Evolutionary conservation across 2,329 filamentous ascomycete species (phyloP).

Genomic region (Sporothrix globosa): DNA sequence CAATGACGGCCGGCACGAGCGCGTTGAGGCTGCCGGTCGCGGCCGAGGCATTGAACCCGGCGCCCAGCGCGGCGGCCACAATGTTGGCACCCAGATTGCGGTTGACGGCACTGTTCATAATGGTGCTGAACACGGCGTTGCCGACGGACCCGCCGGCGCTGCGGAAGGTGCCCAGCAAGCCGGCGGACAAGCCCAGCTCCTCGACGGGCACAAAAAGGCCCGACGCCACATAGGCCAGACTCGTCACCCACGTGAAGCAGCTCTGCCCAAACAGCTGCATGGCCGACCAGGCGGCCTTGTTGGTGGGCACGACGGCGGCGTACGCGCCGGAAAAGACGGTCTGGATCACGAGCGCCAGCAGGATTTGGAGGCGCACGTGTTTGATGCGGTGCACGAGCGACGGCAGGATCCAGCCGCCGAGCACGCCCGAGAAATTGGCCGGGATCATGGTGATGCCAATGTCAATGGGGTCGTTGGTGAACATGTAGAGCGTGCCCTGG

Average conservation of each 20-base stretch:
- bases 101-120: conserved; percentile 15
- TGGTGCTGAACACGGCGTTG: conserved; percentile 7
- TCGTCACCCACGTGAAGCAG: conserved; percentile 44
- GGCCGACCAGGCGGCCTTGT: conserved; percentile 41
- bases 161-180: not conserved
- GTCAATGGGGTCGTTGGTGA: conserved; percentile 40
- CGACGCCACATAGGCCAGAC: conserved; percentile 39
- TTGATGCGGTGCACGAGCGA: conserved; percentile 43
- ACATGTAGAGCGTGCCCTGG: conserved; percentile 43
- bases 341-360: conserved; percentile 42
- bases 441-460: conserved; percentile 41
- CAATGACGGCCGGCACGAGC: conserved; percentile 3
- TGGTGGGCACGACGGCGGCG: conserved; percentile 40
- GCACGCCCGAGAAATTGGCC: conserved; percentile 37
- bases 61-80: not conserved
- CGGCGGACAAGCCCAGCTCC: not conserved
- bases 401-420: conserved; percentile 42
- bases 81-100: not conserved
- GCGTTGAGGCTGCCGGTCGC: not conserved
- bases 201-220: conserved; percentile 8
- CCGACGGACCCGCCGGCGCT: not conserved
- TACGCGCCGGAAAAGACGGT: conserved; percentile 27
- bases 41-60: not conserved
- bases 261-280: conserved; percentile 42
- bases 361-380: conserved; percentile 41